Percentiles rank a stretch among this genome's conserved stretches.
Conservation (phyloP, 371 early-diverging fungal genomes). For the Saksenaea oblongispora region DNA sequence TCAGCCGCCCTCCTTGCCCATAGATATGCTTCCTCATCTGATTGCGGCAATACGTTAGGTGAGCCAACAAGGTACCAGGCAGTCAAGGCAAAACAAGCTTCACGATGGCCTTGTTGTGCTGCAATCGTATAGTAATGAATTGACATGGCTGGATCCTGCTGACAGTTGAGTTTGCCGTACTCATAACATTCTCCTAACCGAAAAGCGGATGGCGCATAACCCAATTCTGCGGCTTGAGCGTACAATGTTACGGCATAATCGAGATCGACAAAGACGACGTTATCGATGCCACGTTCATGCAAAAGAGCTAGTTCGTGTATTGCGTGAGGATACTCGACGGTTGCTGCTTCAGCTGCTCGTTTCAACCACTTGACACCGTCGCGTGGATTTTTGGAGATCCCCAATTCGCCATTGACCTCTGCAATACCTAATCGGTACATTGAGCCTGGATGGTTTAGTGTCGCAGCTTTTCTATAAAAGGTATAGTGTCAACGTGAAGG, state of each 20-base stretch:
- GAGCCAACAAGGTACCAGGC: conserved; percentile 92
- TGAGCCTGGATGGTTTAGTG: conserved; percentile 68
- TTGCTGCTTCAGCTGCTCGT: conserved; percentile 72
- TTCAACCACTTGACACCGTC: conserved; percentile 84
- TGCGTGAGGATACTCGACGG: conserved; percentile 77
- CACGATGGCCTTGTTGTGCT: conserved; percentile 89
- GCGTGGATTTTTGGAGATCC: conserved; percentile 56
- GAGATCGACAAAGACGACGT: conserved; percentile 72
- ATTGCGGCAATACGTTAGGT: conserved; percentile 73
- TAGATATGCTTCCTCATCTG: conserved; percentile 85
- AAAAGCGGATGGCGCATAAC: conserved; percentile 78
- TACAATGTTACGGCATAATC: conserved; percentile 75
- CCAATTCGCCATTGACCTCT: conserved; percentile 73
- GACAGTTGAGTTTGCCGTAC: conserved; percentile 70
- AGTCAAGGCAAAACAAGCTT: conserved; percentile 86
- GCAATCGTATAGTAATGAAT: conserved; percentile 79
- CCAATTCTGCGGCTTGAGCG: conserved; percentile 74
- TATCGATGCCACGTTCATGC: conserved; percentile 71
- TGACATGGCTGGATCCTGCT: conserved; percentile 66
- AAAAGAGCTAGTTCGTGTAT: conserved; percentile 75
- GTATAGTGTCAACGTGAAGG: conserved; percentile 8
- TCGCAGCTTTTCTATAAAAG: conserved; percentile 62
- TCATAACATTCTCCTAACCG: conserved; percentile 82
- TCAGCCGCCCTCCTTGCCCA: conserved; percentile 90
- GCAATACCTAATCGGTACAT: conserved; percentile 75